These are phyloP conservation scores for Sphaceloma murrayae DNA, from an alignment of 2,329 filamentous ascomycete species.

Conservation along the genomic window DNA sequence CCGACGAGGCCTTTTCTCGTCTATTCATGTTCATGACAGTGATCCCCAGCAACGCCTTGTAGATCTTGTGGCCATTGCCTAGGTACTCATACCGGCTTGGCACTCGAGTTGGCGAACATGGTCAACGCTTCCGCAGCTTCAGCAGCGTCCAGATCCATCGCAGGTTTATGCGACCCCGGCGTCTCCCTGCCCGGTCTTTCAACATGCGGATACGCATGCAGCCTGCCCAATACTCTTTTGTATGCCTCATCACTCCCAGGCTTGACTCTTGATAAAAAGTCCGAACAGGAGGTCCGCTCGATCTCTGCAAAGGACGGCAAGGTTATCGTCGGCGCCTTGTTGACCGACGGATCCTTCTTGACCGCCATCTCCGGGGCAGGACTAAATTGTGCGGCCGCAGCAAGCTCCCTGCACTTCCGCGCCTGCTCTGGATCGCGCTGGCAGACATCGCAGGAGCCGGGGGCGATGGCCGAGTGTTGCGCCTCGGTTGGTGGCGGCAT, in stretches of 20 bases:
- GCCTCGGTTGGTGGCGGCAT: constrained; percentile 9
- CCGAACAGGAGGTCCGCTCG: constrained; percentile 18
- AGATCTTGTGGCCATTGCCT: too few species aligned
- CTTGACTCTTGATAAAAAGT: constrained; percentile 18
- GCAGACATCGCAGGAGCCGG: constrained; percentile 20
- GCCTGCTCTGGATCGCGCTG: constrained; percentile 19
- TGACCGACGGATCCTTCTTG: constrained; percentile 5
- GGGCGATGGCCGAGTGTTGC: constrained; percentile 15
- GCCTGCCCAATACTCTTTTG: constrained; percentile 5
- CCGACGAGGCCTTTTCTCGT: too few species aligned
- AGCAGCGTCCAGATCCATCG: constrained; percentile 19
- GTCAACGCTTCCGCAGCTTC: constrained; percentile 20
- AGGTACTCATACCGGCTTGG: too few species aligned
- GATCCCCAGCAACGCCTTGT: too few species aligned
- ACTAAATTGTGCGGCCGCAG: constrained; percentile 15
- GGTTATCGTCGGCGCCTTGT: neutral
- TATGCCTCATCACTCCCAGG: constrained; percentile 13
- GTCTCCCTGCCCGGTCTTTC: constrained; percentile 13
- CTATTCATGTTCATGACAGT: too few species aligned
- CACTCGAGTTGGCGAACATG: constrained; percentile 5
- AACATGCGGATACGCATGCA: constrained; percentile 18
- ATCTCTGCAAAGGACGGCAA: constrained; percentile 10
- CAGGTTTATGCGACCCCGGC: constrained; percentile 16
- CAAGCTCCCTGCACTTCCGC: constrained; percentile 19
- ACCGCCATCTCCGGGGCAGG: neutral